Base-by-base conservation (phyloP, 805 yeast genomes). In the Diddensiella transvaalensis region DNA sequence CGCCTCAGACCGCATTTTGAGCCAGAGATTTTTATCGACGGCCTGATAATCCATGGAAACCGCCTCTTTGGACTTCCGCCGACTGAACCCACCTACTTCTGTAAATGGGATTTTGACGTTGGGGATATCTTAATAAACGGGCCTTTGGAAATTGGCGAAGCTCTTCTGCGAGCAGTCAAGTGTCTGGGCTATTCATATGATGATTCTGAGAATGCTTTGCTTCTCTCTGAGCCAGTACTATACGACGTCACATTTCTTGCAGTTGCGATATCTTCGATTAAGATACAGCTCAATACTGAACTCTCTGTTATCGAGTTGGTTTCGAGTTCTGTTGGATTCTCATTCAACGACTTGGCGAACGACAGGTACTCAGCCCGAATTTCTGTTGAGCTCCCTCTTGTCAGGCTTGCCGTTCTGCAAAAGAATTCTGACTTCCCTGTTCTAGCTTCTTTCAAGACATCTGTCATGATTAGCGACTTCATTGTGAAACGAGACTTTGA, bases 21-120 rank as follows among this genome's bases (percentile, higher is more conserved):
- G 45, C 55, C 22, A 0, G 79, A 80, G 39, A 56, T 86, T 24
- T 55, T 62, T 2, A 72, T 86, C 42, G 85, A 83, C 59, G 81
- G 83, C 0, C 61, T 85, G 10, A 60, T 74, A 2, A 72, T 87
- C 21, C 95, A 87, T 64, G 95, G 96, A 0, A 96, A 91, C 64
- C 74, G 98, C 59, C 81, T 90, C 82, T 88, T 88, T 70, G 99
- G 99, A 0, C 62, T 88, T 2, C 96, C 96, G 0, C 97, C 97
- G 0, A 70, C 74, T 4, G 95, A 87, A 61, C 88, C 91, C 0
- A 87, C 97, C 0, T 93, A 87, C 61, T 80, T 78, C 54, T 89
- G 96, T 59, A 83, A 86, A 51, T 93, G 99, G 99, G 90, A 85
- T 50, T 79, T 93, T 56, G 78, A 76, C 22, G 61, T 84, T 1